Evolutionary conservation across 257 asterid species (phyloP).

Genomic region (Jacaranda copaia): DNA sequence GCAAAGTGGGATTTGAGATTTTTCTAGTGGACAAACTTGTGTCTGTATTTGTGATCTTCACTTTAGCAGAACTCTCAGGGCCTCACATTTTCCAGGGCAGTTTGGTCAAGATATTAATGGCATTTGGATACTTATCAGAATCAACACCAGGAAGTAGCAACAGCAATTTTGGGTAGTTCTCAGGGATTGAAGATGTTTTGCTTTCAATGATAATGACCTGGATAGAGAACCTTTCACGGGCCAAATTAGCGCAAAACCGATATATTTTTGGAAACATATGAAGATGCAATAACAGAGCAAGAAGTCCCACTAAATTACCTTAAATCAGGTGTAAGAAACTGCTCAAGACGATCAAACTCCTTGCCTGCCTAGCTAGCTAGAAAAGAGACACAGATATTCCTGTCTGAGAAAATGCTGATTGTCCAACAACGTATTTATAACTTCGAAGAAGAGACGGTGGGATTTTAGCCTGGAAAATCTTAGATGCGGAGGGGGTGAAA

Average conservation of each 20-base stretch:
- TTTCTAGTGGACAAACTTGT: slow-evolving; percentile 22
- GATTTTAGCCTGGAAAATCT: slow-evolving; percentile 17
- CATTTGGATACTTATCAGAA: background rate
- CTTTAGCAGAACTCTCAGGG: slow-evolving; percentile 7
- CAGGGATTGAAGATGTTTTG: slow-evolving; percentile 40
- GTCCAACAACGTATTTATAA: background rate
- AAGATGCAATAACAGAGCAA: background rate
- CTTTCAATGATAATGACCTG: slow-evolving; percentile 51
- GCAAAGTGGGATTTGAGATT: slow-evolving; percentile 33
- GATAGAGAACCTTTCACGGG: background rate
- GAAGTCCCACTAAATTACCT: background rate
- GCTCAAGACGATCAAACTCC: slow-evolving; percentile 2
- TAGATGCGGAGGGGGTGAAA: slow-evolving; percentile 29
- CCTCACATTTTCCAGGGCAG: slow-evolving; percentile 53
- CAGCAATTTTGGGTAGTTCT: slow-evolving; percentile 38
- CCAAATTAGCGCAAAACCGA: no score
- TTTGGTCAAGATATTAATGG: slow-evolving; percentile 37
- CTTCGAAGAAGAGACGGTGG: background rate
- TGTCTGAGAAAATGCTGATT: slow-evolving; percentile 10
- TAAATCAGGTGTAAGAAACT: slow-evolving; percentile 4
- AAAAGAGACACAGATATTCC: background rate
- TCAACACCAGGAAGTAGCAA: background rate
- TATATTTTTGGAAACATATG: background rate
- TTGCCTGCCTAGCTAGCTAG: background rate
- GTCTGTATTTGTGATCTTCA: slow-evolving; percentile 23